Percentiles rank a stretch among this genome's conserved stretches.
Conservation (phyloP, 2,329 filamentous ascomycete species). For the Penicillium sp. region DNA sequence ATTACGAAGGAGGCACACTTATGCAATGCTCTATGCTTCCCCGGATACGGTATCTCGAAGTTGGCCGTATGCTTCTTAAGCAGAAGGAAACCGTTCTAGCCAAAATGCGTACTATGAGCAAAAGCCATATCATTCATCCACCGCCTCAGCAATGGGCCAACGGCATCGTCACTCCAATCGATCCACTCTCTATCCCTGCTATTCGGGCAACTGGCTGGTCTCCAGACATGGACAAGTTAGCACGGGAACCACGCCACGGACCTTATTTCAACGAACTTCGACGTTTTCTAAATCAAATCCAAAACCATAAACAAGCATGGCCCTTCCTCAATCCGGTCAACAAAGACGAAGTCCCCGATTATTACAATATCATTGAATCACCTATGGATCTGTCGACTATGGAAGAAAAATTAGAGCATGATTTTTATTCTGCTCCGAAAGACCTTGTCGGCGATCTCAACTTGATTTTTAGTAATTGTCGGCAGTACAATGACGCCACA, state of each 20-base stretch:
- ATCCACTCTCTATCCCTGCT: constrained; percentile 78
- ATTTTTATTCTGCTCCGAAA: constrained; percentile 83
- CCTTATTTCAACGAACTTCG: constrained; percentile 93
- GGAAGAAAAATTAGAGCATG: constrained; percentile 90
- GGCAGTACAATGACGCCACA: constrained; percentile 91
- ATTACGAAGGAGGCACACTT: constrained; percentile 97
- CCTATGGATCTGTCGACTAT: constrained; percentile 96
- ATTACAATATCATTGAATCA: constrained; percentile 96
- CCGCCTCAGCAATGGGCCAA: constrained; percentile 85
- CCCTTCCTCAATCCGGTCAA: constrained; percentile 92
- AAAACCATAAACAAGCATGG: constrained; percentile 90
- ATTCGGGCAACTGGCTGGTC: constrained; percentile 94
- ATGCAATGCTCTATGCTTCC: constrained; percentile 99
- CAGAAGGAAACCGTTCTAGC: constrained; percentile 93
- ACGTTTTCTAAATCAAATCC: constrained; percentile 86
- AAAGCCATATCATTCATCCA: constrained; percentile 77
- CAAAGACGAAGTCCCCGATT: constrained; percentile 93
- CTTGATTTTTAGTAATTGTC: constrained; percentile 89
- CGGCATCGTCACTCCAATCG: constrained; percentile 65
- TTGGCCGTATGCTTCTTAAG: constrained; percentile 88
- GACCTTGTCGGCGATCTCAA: constrained; percentile 86
- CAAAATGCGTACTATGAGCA: constrained; percentile 87
- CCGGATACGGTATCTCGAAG: constrained; percentile 87
- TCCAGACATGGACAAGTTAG: constrained; percentile 94
- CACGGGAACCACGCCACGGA: constrained; percentile 87